phyloP scores from a whole-genome alignment of 139 green algal genomes.

The Eudorina sp. region DNA sequence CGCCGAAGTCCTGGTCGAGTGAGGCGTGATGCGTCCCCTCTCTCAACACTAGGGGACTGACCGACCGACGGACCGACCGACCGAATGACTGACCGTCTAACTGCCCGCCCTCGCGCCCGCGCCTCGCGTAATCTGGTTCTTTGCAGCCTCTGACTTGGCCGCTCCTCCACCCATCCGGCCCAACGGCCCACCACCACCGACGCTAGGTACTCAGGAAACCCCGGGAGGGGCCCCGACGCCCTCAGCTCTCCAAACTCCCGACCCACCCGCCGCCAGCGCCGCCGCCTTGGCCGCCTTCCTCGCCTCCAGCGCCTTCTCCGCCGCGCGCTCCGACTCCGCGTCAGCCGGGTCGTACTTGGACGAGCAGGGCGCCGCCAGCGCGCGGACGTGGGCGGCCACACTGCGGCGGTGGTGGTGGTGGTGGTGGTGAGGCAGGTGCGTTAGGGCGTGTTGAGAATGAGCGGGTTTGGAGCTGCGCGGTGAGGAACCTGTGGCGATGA shows the following conservation, averaged over 20 bases:
- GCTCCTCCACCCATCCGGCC: neutral
- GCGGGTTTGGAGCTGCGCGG: neutral
- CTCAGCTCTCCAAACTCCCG: neutral
- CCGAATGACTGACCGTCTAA: neutral
- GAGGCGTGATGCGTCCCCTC: no score
- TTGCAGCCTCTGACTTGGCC: neutral
- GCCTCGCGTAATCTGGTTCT: neutral
- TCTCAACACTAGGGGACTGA: no score
- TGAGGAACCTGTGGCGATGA: neutral
- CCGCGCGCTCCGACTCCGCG: conserved; percentile 45
- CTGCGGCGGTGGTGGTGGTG: neutral
- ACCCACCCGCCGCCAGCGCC: conserved; percentile 40
- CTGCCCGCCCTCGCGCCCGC: neutral
- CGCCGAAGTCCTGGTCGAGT: no score
- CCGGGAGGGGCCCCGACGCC: neutral
- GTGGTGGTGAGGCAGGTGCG: neutral
- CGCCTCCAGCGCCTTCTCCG: conserved; percentile 40
- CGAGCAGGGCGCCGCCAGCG: conserved; percentile 70
- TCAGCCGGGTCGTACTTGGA: conserved; percentile 63
- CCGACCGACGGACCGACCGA: no score
- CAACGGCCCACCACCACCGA: neutral
- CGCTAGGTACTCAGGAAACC: neutral
- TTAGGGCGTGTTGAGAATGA: neutral
- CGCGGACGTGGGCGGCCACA: conserved; percentile 89
- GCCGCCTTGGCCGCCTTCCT: conserved; percentile 16